Evolutionary conservation across 2,329 filamentous ascomycete genomes (phyloP).

Genomic region (Colletotrichum falcatum): DNA sequence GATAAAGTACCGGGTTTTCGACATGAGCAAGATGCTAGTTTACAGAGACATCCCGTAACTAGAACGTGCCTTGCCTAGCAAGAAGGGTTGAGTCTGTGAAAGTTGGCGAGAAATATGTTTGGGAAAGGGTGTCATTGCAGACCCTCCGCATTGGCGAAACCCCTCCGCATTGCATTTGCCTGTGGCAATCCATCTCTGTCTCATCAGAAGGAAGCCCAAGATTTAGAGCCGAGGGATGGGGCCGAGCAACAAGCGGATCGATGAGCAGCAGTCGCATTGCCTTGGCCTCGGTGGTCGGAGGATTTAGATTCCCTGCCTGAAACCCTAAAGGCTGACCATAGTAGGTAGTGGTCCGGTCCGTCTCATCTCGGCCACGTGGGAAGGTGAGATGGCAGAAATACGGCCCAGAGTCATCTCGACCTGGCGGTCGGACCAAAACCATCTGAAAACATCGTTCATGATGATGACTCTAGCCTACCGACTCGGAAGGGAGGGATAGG

Average conservation of each 20-base stretch:
- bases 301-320: constrained; percentile 37
- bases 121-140: constrained; percentile 12
- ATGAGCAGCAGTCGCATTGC: constrained; percentile 28
- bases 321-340: constrained; percentile 18
- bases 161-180: too few species aligned
- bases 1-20: too few species aligned
- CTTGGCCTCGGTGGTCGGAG: constrained; percentile 21
- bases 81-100: background rate
- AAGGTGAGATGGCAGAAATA: constrained; percentile 33
- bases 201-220: constrained; percentile 23
- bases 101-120: constrained; percentile 5
- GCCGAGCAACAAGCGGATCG: constrained; percentile 16
- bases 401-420: constrained; percentile 7
- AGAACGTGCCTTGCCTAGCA: background rate
- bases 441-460: background rate
- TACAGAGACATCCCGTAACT: constrained; percentile 1
- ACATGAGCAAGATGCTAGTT: too few species aligned
- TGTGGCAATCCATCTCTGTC: background rate
- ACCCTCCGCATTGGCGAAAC: constrained; percentile 18
- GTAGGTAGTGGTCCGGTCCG: constrained; percentile 17
- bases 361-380: constrained; percentile 39
- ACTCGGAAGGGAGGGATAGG: constrained; percentile 12
- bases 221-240: constrained; percentile 1
- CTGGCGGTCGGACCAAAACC: background rate
- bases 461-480: background rate